Evolutionary conservation across 306 rosid species (phyloP).

Genomic region (Cucurbita ficifolia): DNA sequence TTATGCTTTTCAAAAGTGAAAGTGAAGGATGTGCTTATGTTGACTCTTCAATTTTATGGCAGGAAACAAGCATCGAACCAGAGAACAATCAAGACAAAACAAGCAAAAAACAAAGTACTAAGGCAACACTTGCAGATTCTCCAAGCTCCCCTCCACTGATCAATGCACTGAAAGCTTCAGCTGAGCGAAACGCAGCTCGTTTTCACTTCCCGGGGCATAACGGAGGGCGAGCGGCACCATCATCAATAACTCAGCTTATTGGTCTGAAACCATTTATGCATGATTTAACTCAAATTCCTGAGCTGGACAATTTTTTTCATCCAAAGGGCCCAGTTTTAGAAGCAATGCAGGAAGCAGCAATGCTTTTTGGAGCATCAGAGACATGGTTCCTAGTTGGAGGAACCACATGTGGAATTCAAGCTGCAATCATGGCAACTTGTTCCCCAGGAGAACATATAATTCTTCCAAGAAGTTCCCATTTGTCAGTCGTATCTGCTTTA

Average conservation of each 20-base stretch:
- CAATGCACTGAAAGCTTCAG: constrained; percentile 49
- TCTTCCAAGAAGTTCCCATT: constrained; percentile 63
- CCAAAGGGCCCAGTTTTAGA: constrained; percentile 61
- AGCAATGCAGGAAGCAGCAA: constrained; percentile 59
- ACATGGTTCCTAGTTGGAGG: constrained; percentile 97
- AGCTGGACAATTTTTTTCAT: constrained; percentile 60
- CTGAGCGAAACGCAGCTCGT: constrained; percentile 33
- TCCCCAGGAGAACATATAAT: constrained; percentile 53
- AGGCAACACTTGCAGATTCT: not conserved
- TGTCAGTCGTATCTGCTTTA: constrained; percentile 60
- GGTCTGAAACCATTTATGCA: constrained; percentile 47
- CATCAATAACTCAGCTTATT: constrained; percentile 43
- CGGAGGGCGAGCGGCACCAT: constrained; percentile 66
- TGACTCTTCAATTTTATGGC: too few species aligned
- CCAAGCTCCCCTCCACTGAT: constrained; percentile 38
- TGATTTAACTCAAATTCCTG: constrained; percentile 61
- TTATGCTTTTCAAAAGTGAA: too few species aligned
- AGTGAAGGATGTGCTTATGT: too few species aligned
- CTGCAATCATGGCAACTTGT: constrained; percentile 76
- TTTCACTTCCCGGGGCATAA: constrained; percentile 94
- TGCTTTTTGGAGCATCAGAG: constrained; percentile 53
- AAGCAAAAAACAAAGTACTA: not conserved
- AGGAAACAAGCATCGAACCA: too few species aligned
- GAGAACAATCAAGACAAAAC: too few species aligned
- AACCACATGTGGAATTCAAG: constrained; percentile 74